Base-by-base conservation (phyloP, 371 early-diverging fungal species). In the Mucor indicus region DNA sequence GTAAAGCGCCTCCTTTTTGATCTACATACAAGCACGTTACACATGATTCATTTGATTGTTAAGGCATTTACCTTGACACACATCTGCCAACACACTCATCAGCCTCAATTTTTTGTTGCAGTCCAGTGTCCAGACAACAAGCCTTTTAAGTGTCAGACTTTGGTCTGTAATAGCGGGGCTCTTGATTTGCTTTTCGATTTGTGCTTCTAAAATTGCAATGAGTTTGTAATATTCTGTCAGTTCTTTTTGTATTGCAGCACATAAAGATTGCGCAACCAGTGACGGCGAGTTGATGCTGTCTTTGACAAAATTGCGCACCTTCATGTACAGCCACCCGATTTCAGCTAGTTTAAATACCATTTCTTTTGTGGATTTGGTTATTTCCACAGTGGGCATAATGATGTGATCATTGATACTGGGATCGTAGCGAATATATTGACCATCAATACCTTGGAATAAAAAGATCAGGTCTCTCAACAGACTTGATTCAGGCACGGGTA, bases 391-490 rank as follows among this genome's bases (percentile, higher is more conserved):
- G n/a, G 51, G 49, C 47, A 72, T 41, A 46, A 82, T 79, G 27
- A 68, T 72, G 10, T 69, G 57, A 41, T 79, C 75, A 8, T 92
- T 62, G 2, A 53, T 43, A 4, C 72, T 62, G 10, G 58, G 50
- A 46, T 87, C 81, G 50, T 77, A 92, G 48, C 77, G 79, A 21
- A 96, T 77, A 52, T 82, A 86, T 45, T 78, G 79, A 27, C 98
- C 98, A 69, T 96, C 90, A 38, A 98, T 89, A 2, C 94, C 98
- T 62, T 96, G 98, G 60, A 95, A 86, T 12, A 95, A 77, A 61
- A 81, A 98, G 7, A 98, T 76, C 43, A 95, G 62, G 45, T 98
- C 98, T 2, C 87, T 80, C 29, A 98, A 60, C 20, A 95, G 59
- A 0, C 72, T 73, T 1, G 79, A 59, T 60, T 96, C 95, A 9